Evolutionary conservation across 2,329 filamentous ascomycete genomes (phyloP), one percentile per base, ranked within the genome.

Genomic region (Botrytis sinoallii): DNA sequence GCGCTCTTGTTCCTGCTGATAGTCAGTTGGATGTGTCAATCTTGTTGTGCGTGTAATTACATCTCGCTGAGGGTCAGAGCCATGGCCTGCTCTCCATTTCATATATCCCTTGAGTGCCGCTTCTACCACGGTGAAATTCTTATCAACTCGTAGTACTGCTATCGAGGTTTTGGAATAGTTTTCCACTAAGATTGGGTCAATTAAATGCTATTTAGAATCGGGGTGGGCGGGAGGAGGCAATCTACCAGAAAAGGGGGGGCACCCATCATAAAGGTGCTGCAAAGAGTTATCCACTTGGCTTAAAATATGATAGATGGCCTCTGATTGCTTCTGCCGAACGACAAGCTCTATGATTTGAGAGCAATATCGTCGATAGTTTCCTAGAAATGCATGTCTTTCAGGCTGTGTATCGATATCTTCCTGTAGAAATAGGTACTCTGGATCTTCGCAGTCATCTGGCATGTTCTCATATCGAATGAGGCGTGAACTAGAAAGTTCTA

Each of bases 401-500:
- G 96, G 96, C 32, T 95, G 86, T 0, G 95, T 98, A 80, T 99
- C 96, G 73, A 97, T 97, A 80, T 99, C 96, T 80, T 98, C 95
- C 79, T 94, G 87, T 1, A 99, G 86, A 77, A 97, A 96, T 18
- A 93, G 85, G 74, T 94, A 88, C 0, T 92, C 95, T 2, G 93
- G 87, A 78, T 98, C 91, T 65, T 93, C 89, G 0, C 91, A 92
- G 76, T 97, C 92, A 76, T 95, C 91, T 0, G 94, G 93, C 3
- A 98, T 84, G 76, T 88, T 91, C 82, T 99, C 96, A 82, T 97
- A 99, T 72, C 93, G 91, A 74, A 98, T 87, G 71, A 98, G 85
- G 73, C 97, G 89, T 64, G 92, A 88, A 81, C 92, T 96, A 82
- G 94, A 97, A 48, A 93, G 89, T 80, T 97, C 92, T 35, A 98